Evolutionary conservation across 1,139 yeast species (phyloP), one percentile per base, ranked within the genome.

Genomic region (Suhomyces bolitotheri): DNA sequence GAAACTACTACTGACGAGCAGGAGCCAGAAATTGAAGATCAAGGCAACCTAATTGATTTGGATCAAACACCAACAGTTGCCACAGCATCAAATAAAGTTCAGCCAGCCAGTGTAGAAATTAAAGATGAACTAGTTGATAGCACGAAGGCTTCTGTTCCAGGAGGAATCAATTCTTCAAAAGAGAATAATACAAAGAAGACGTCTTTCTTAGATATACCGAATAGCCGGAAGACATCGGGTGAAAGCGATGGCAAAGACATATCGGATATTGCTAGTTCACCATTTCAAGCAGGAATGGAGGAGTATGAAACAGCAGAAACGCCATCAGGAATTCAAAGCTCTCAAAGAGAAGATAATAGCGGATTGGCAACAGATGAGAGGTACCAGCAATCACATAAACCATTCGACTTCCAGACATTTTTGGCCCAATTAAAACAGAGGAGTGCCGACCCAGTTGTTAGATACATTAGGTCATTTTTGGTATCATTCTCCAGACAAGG

Each of bases 381-480:
- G 33, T 54, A 62, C 32, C 69, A 66, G 38, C 69, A 60, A 38
- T 69, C 75, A 0, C 75, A 70, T 42, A 48, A 68, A 62, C 64
- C 84, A 3, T 86, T 88, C 61, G 96, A 92, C 56, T 92, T 90
- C 58, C 96, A 86, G 53, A 65, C 72, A 16, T 94, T 94, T 54
- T 67, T 90, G 24, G 69, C 73, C 5, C 88, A 84, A 44, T 70
- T 94, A 43, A 80, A 83, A 38, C 74, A 78, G 40, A 82, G 80
- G 46, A 70, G 77, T 36, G 96, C 97, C 2, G 96, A 88, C 41
- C 97, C 98, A 0, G 75, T 90, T 27, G 90, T 92, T 2, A 75
- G 90, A 36, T 94, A 90, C 52, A 77, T 90, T 28, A 78, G 86
- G 54, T 89, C 87, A 17, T 83, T 94, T 50, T 64, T 94, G 31